These are phyloP conservation scores for Metschnikowia borealis DNA, from an alignment of 805 yeast species.

Conservation along the genomic window DNA sequence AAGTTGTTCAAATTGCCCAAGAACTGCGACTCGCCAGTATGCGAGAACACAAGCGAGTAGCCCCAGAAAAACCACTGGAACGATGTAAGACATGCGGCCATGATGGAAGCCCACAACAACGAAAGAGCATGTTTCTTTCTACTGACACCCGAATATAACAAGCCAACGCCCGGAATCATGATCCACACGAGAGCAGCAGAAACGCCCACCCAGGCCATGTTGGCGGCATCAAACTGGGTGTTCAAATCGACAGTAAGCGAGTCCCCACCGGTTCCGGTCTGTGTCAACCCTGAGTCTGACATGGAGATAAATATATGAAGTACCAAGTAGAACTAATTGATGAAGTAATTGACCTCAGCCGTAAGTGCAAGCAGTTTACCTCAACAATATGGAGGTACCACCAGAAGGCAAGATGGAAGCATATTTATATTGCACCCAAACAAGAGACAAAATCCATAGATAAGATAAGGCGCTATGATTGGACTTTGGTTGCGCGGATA, in stretches of 20 bases:
- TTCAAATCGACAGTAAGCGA: slow-evolving; percentile 70
- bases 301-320: neutral
- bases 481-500: slow-evolving; percentile 3
- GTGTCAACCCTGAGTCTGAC: slow-evolving; percentile 34
- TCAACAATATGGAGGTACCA: neutral
- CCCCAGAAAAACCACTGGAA: slow-evolving; percentile 96
- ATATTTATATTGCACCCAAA: slow-evolving; percentile 3
- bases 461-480: slow-evolving; percentile 2
- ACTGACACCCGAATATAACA: slow-evolving; percentile 87
- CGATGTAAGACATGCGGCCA: slow-evolving; percentile 75
- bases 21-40: slow-evolving; percentile 56
- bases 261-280: slow-evolving; percentile 75
- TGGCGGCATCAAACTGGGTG: slow-evolving; percentile 63
- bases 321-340: neutral
- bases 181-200: slow-evolving; percentile 85
- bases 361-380: neutral
- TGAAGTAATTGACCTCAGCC: no score
- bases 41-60: slow-evolving; percentile 77
- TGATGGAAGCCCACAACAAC: slow-evolving; percentile 87
- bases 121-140: slow-evolving; percentile 96
- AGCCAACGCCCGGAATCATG: slow-evolving; percentile 95
- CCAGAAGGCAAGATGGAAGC: neutral
- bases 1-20: slow-evolving; percentile 81
- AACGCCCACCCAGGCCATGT: slow-evolving; percentile 81
- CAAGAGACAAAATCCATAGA: slow-evolving; percentile 5